These are phyloP conservation scores for Parathielavia hyrcaniae DNA, from an alignment of 495 filamentous ascomycete species.

Conservation along the genomic window DNA sequence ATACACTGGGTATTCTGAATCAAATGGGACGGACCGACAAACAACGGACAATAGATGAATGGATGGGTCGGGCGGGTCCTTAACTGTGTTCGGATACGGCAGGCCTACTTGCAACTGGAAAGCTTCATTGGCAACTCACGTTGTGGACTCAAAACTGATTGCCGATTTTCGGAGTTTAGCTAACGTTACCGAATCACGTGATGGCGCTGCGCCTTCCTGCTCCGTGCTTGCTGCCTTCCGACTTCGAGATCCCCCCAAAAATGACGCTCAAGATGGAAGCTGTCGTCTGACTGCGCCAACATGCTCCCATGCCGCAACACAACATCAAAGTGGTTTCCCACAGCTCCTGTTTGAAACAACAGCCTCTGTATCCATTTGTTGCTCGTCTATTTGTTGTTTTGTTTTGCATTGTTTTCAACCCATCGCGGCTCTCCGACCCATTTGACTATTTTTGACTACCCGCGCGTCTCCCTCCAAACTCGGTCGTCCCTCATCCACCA, in stretches of 20 bases:
- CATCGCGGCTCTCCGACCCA: slow-evolving; percentile 6
- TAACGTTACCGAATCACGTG: slow-evolving; percentile 18
- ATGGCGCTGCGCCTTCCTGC: neutral
- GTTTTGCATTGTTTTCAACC: slow-evolving; percentile 7
- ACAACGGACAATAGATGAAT: neutral
- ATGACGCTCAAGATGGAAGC: too few relatives aligned
- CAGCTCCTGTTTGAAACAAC: slow-evolving; percentile 7
- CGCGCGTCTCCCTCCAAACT: neutral
- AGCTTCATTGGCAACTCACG: too few relatives aligned
- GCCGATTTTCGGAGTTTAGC: too few relatives aligned
- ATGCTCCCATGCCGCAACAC: slow-evolving; percentile 9
- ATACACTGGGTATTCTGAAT: too few relatives aligned
- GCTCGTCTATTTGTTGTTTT: neutral
- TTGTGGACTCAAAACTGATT: too few relatives aligned
- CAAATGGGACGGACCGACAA: too few relatives aligned
- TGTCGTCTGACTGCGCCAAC: neutral
- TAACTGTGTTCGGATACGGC: neutral
- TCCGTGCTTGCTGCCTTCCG: neutral
- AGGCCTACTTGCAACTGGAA: too few relatives aligned
- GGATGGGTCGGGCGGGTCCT: neutral
- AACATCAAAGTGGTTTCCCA: slow-evolving; percentile 1
- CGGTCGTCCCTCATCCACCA: neutral
- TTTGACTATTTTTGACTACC: slow-evolving; percentile 3
- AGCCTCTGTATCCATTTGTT: neutral
- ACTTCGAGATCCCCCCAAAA: neutral